phyloP scores from a whole-genome alignment of 768 basidiomycete genomes.

The Flagelloscypha sp. region DNA sequence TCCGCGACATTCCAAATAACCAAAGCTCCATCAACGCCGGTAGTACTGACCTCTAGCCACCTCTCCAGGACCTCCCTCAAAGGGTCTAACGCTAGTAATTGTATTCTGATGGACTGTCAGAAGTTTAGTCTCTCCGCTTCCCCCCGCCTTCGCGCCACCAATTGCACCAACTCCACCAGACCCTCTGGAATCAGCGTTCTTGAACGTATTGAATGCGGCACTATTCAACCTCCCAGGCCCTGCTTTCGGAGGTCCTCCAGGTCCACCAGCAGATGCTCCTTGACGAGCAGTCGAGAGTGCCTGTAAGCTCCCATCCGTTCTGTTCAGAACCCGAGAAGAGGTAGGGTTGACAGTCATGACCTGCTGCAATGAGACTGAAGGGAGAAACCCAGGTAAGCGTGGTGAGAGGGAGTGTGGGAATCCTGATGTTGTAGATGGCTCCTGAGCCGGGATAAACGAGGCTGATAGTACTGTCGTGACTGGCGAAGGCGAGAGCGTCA shows the following conservation, averaged over 20 bases:
- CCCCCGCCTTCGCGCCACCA: slow-evolving; percentile 21
- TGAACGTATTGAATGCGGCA: slow-evolving; percentile 91
- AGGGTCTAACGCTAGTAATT: slow-evolving; percentile 84
- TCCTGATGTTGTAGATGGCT: slow-evolving; percentile 62
- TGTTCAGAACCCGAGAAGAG: slow-evolving; percentile 67
- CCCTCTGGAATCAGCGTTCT: slow-evolving; percentile 78
- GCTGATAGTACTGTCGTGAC: slow-evolving; percentile 95
- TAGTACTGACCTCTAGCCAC: slow-evolving; percentile 80
- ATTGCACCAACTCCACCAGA: slow-evolving; percentile 23
- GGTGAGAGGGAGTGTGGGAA: slow-evolving; percentile 72
- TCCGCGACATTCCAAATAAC: slow-evolving; percentile 91
- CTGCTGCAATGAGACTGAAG: slow-evolving; percentile 78
- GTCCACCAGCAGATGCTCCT: slow-evolving; percentile 33
- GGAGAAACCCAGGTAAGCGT: slow-evolving; percentile 84
- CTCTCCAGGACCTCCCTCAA: slow-evolving; percentile 46
- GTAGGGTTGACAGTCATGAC: slow-evolving; percentile 95
- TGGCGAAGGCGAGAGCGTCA: slow-evolving; percentile 86
- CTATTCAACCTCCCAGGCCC: slow-evolving; percentile 75
- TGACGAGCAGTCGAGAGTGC: slow-evolving; percentile 80
- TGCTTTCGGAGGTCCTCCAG: slow-evolving; percentile 31
- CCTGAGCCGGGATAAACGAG: slow-evolving; percentile 87
- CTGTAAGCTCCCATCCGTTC: slow-evolving; percentile 68
- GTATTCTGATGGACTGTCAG: slow-evolving; percentile 96
- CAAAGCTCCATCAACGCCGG: slow-evolving; percentile 88
- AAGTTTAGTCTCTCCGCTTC: slow-evolving; percentile 59